These are phyloP conservation scores for Fusarium liriodendri DNA, from an alignment of 2,329 filamentous ascomycete species.

Conservation along the genomic window DNA sequence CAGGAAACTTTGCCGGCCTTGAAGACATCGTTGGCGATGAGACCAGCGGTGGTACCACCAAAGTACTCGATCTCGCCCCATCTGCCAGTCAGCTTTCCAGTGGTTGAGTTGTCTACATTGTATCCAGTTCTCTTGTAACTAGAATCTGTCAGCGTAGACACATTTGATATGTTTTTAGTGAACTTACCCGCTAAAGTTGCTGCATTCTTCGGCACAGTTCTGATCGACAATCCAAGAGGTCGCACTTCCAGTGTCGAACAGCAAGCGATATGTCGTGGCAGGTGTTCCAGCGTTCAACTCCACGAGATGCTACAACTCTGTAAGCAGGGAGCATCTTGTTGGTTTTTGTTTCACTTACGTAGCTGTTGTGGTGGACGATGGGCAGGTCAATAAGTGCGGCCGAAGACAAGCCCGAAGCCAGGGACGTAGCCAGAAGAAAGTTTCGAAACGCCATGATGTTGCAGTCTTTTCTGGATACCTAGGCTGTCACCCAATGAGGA, in stretches of 20 bases:
- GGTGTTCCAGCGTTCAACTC: constrained; percentile 44
- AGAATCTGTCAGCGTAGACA: not conserved
- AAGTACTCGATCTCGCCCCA: constrained; percentile 46
- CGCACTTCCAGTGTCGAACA: constrained; percentile 51
- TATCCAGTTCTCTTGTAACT: constrained; percentile 46
- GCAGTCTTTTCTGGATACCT: not conserved
- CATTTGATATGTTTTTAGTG: not conserved
- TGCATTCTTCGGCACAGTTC: constrained; percentile 42
- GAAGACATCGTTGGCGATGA: constrained; percentile 44
- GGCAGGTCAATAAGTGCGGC: constrained; percentile 22
- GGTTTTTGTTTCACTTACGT: constrained; percentile 1
- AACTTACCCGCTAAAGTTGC: constrained; percentile 29
- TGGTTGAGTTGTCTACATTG: constrained; percentile 41
- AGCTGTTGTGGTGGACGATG: constrained; percentile 21
- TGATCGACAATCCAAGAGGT: constrained; percentile 49
- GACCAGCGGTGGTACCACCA: constrained; percentile 44
- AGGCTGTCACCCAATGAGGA: not conserved
- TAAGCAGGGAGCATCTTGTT: not conserved
- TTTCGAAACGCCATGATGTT: not conserved
- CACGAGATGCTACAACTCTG: constrained; percentile 4
- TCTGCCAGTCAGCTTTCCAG: constrained; percentile 33
- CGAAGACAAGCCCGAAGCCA: not conserved
- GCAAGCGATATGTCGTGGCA: constrained; percentile 41
- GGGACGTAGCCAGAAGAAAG: not conserved
- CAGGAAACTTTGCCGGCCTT: constrained; percentile 36